Percentiles rank a stretch among this genome's conserved stretches.
Conservation (phyloP, 2,329 filamentous ascomycete genomes). For the Alternaria gaisen region DNA sequence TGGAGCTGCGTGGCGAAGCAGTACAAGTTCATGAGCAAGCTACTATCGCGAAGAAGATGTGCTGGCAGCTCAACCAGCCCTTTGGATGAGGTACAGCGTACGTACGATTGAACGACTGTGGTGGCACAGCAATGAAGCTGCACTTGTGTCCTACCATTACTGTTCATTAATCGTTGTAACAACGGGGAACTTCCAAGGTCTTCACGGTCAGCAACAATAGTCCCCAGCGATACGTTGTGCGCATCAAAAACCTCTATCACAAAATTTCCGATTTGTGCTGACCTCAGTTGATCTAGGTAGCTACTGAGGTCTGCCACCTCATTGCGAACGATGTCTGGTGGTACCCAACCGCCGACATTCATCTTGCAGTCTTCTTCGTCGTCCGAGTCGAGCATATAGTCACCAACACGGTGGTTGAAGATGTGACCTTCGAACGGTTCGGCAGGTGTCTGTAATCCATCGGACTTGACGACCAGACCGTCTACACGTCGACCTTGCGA, state of each 20-base stretch:
- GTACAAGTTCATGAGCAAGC: constrained; percentile 10
- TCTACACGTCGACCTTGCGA: not conserved
- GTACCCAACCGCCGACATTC: constrained; percentile 10
- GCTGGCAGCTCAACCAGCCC: not conserved
- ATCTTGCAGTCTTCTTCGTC: no score
- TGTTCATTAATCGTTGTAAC: not conserved
- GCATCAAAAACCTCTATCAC: constrained; percentile 7
- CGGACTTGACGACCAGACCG: not conserved
- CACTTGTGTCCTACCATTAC: not conserved
- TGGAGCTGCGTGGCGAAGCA: constrained; percentile 9
- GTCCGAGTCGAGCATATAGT: no score
- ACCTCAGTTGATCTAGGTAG: not conserved
- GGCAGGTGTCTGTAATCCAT: not conserved
- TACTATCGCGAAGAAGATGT: not conserved
- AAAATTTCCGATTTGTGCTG: not conserved
- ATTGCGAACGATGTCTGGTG: constrained; percentile 15
- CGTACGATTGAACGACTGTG: not conserved
- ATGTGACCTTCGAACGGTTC: not conserved
- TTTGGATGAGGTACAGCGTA: not conserved
- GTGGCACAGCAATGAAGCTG: constrained; percentile 3
- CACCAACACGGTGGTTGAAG: not conserved
- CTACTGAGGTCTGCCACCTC: constrained; percentile 4
- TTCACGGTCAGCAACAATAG: not conserved
- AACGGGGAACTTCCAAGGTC: constrained; percentile 4
- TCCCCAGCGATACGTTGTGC: not conserved